Conservation (phyloP, 495 filamentous ascomycete genomes). For the Acidiella bohemica region DNA sequence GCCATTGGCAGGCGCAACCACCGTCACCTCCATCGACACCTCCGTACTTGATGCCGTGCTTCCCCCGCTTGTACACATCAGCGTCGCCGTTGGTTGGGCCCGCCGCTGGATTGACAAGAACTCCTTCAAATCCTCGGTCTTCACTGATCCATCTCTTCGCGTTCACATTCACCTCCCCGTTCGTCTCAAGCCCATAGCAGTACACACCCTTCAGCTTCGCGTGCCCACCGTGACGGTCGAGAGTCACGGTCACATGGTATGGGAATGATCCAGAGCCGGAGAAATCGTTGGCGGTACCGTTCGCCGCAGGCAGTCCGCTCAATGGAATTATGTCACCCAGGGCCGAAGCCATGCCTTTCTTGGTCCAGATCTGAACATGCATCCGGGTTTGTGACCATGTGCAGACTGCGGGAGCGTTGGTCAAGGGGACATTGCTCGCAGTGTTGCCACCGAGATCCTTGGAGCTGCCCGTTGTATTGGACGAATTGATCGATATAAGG, state of each 20-base stretch:
- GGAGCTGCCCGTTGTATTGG: neutral
- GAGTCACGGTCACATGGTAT: constrained; percentile 66
- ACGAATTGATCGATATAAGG: constrained; percentile 46
- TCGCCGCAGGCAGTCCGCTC: constrained; percentile 18
- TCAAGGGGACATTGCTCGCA: constrained; percentile 49
- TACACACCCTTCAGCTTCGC: constrained; percentile 52
- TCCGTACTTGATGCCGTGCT: neutral
- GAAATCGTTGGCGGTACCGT: constrained; percentile 41
- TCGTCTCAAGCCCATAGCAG: constrained; percentile 48
- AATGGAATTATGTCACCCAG: constrained; percentile 2
- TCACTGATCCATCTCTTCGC: constrained; percentile 45
- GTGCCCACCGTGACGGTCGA: constrained; percentile 58
- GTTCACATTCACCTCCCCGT: constrained; percentile 37
- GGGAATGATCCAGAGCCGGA: constrained; percentile 63
- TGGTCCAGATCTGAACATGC: constrained; percentile 84
- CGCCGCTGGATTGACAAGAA: constrained; percentile 43
- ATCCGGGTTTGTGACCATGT: constrained; percentile 77
- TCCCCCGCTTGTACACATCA: neutral
- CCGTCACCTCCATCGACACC: constrained; percentile 9
- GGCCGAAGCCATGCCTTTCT: neutral
- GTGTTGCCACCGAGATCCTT: constrained; percentile 27
- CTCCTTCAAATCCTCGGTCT: constrained; percentile 45
- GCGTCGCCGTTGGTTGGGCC: constrained; percentile 33
- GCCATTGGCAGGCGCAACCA: constrained; percentile 10
- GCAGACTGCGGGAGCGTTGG: constrained; percentile 52